Percentiles rank a stretch among this genome's conserved stretches.
Evolutionary conservation across 1,139 yeast species (phyloP).

Genomic region (Kodamaea sp.): DNA sequence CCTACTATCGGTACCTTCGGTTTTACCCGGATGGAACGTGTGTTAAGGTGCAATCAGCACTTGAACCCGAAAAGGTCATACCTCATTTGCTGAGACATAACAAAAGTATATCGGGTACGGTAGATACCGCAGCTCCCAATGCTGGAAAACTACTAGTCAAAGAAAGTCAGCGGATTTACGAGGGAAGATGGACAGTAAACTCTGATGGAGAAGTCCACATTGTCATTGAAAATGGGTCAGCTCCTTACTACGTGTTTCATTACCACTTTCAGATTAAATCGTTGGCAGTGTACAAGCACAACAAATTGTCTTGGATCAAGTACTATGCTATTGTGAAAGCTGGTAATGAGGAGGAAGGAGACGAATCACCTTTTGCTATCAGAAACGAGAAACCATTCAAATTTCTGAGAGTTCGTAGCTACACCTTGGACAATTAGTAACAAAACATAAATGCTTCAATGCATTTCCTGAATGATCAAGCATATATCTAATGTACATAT

Average conservation of each 20-base stretch:
- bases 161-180: slow-evolving; percentile 41
- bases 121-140: slow-evolving; percentile 1
- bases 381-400: slow-evolving; percentile 75
- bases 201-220: slow-evolving; percentile 55
- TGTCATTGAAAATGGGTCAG: slow-evolving; percentile 59
- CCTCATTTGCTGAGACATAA: slow-evolving; percentile 48
- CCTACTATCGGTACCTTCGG: slow-evolving; percentile 82
- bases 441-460: too few relatives aligned
- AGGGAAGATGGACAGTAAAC: slow-evolving; percentile 56
- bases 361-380: slow-evolving; percentile 54
- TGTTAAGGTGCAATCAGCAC: slow-evolving; percentile 61
- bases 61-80: slow-evolving; percentile 66
- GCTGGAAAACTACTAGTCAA: slow-evolving; percentile 12
- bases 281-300: slow-evolving; percentile 53
- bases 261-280: slow-evolving; percentile 60
- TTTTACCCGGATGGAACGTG: slow-evolving; percentile 81
- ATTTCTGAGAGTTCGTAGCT: slow-evolving; percentile 64
- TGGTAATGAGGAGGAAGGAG: slow-evolving; percentile 42
- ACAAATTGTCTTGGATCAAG: slow-evolving; percentile 66
- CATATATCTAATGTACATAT: too few relatives aligned
- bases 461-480: too few relatives aligned
- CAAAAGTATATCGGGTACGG: slow-evolving; percentile 2
- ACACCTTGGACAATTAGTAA: too few relatives aligned
- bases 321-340: slow-evolving; percentile 56
- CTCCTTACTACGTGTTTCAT: slow-evolving; percentile 60